These are phyloP conservation scores for Rubia occidens DNA, from an alignment of 305 asterid genomes.

Conservation along the genomic window DNA sequence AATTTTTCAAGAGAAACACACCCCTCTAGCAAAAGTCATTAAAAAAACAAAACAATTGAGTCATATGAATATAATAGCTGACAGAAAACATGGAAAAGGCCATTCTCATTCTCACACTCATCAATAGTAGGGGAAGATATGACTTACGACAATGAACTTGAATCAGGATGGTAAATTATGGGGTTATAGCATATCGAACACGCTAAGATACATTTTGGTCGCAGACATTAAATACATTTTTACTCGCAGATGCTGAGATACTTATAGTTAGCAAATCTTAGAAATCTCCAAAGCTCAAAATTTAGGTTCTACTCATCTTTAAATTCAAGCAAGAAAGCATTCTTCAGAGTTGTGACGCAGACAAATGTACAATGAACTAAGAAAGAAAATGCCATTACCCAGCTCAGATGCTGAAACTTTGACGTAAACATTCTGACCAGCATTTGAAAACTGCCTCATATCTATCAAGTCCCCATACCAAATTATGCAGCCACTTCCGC, in stretches of 20 bases:
- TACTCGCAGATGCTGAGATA: too few relatives aligned
- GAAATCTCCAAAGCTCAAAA: too few relatives aligned
- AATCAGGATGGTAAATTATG: conserved; percentile 31
- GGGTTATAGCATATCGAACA: conserved; percentile 70
- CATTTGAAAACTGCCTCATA: neutral
- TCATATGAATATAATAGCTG: neutral
- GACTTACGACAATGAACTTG: conserved; percentile 37
- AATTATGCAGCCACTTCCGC: neutral
- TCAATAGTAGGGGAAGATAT: neutral
- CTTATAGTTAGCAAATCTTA: too few relatives aligned
- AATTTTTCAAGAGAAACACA: conserved; percentile 6
- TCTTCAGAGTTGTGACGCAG: too few relatives aligned
- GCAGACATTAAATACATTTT: too few relatives aligned
- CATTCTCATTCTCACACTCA: neutral
- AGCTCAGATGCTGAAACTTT: neutral
- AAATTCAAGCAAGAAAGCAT: too few relatives aligned
- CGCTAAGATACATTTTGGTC: conserved; percentile 27
- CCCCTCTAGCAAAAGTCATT: neutral
- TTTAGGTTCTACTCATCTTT: too few relatives aligned
- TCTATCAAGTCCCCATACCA: neutral
- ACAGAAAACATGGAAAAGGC: neutral
- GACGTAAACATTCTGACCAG: neutral
- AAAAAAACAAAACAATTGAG: neutral
- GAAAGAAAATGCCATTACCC: too few relatives aligned
- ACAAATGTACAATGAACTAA: too few relatives aligned